Base-by-base conservation (phyloP, 345 rosid genomes). In the Salix purpurea region DNA sequence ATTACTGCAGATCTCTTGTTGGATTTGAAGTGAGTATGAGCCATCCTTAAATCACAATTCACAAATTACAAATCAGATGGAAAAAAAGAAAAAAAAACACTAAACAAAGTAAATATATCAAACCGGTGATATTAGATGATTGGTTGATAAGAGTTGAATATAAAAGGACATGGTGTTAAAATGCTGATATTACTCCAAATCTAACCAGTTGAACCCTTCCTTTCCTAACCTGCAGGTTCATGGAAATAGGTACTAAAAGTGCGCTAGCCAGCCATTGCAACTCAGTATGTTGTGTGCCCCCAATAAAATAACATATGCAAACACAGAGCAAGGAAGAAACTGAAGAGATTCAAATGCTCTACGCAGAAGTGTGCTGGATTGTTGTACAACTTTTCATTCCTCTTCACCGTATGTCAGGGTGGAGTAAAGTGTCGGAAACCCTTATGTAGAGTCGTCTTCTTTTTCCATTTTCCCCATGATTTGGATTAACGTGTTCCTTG, bases 1-100 rank as follows among this genome's bases (percentile, higher is more conserved):
- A 89, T 72, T 90, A 87, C 75, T 89, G 96, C 86, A 88, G 90
- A 88, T 84, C 93, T 24, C 76, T 85, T 15, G 88, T 77, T 61
- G 77, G 85, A n/a, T 82, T 81, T 71, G 84, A 81, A 42, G 81
- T 68, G 54, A 78, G 81, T 62, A 40, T 54, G 6, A n/a, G 37
- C n/a, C 37, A 65, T 66, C 40, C 52, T 58, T 54, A 56, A 26
- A 67, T 54, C 72, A 23, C 24, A 37, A 40, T 67, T n/a, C 11
- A 67, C 14, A 30, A 32, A 36, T 28, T 13, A 30, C 8, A 24
- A 64, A 36, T 64, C 3, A 32, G 44, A 64, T 11, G 16, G 18
- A 40, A 19, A 19, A 19, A 32, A 32, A 32, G 5, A 4, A 4
- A 32, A 48, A 48, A 48, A 24, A 30, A 44, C 16, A 6, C n/a